Conservation (phyloP, 2,329 filamentous ascomycete species). For the Knufia fluminis region DNA sequence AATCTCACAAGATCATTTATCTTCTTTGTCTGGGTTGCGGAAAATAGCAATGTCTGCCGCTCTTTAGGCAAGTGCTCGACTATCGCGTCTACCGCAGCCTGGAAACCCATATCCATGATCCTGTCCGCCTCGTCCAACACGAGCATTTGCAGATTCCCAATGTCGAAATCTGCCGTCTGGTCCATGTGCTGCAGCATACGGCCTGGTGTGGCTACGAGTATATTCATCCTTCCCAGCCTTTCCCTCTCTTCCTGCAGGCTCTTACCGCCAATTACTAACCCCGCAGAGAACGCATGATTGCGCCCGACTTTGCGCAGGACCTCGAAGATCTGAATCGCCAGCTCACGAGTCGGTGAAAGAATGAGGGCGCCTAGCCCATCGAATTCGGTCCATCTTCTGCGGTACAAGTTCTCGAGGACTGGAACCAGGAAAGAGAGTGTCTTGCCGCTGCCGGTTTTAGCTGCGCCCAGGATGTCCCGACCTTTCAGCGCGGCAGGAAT, state of each 20-base stretch:
- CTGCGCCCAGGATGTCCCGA: conserved; percentile 80
- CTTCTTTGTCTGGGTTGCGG: conserved; percentile 88
- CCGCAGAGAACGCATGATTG: conserved; percentile 83
- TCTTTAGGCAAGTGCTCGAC: conserved; percentile 79
- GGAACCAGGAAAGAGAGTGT: conserved; percentile 88
- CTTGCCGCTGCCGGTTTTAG: conserved; percentile 92
- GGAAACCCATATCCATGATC: conserved; percentile 97
- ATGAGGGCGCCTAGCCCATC: conserved; percentile 90
- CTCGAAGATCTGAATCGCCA: conserved; percentile 95
- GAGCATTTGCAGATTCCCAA: conserved; percentile 82
- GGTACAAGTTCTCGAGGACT: conserved; percentile 84
- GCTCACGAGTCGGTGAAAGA: conserved; percentile 85
- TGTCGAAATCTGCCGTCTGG: conserved; percentile 81
- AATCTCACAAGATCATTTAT: conserved; percentile 85
- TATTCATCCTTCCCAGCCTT: conserved; percentile 84
- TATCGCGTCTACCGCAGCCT: conserved; percentile 80
- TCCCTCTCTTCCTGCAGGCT: conserved; percentile 79
- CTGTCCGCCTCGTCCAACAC: conserved; percentile 94
- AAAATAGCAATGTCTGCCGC: conserved; percentile 89
- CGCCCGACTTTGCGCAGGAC: conserved; percentile 83
- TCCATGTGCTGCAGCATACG: conserved; percentile 93
- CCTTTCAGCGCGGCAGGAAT: conserved; percentile 80
- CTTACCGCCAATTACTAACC: conserved; percentile 88
- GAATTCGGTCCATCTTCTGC: conserved; percentile 76
- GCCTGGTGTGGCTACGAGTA: conserved; percentile 88